Base-by-base conservation (phyloP, 2,329 filamentous ascomycete species). In the Zarea fungicola region DNA sequence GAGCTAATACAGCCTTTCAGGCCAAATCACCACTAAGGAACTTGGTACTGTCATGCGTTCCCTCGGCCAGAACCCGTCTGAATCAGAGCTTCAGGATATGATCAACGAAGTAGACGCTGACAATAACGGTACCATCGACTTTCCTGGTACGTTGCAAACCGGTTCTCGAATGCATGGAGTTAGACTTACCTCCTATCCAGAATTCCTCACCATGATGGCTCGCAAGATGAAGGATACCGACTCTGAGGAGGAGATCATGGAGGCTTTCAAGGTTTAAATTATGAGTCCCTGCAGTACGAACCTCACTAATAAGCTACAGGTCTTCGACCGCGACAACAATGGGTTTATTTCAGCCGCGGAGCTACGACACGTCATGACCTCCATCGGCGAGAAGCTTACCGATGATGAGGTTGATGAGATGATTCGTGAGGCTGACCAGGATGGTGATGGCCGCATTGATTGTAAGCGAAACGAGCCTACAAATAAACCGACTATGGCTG, bases 181-280 rank as follows among this genome's bases (percentile, higher is more conserved):
- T n/a, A 29, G 21, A 29, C 48, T 50, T 34, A 50, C 31, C 6
- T 6, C 23, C 21, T 37, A 7, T 25, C 25, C 21, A 92, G 88
- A 93, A 66, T 93, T 93, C 72, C 76, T 93, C 54, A 93, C 88
- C 56, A 93, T 93, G 88, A 93, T 93, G 88, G 88, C 88, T 52
- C 83, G 88, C 64, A 93, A 93, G 76, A 93, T 93, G 88, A 92
- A 92, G 78, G 88, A 92, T 63, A 93, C 88, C 59, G 88, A 93
- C 65, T 92, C 87, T 42, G 88, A 93, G 72, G 88, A 93, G 73
- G 88, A 93, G 69, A 93, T 93, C 60, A 83, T 88, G 61, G 88
- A 92, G 69, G 87, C 87, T 13, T 92, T 92, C 81, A 91, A 91
- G 78, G 86, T 88, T 47, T 14, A 55, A 52, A n/a, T n/a, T 18